Percentiles rank a stretch among this genome's conserved stretches.
phyloP scores from a whole-genome alignment of 2,329 filamentous ascomycete genomes.

The Monosporascus sp. region DNA sequence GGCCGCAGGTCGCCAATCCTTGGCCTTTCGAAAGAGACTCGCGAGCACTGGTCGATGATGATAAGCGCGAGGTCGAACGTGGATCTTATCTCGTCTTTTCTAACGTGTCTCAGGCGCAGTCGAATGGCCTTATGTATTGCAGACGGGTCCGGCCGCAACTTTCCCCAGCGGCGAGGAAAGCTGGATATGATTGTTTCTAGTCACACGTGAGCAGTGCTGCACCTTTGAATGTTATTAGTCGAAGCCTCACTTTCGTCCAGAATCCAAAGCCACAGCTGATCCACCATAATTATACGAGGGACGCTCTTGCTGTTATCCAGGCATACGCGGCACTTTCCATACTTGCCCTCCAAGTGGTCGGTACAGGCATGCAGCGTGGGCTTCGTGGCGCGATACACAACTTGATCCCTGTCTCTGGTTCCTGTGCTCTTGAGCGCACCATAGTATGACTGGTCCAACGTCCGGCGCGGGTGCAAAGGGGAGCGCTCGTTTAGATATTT shows the following conservation, averaged over 20 bases:
- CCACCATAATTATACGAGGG: constrained; percentile 9
- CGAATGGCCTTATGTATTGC: constrained; percentile 30
- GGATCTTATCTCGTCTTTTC: constrained; percentile 18
- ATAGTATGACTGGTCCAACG: constrained; percentile 26
- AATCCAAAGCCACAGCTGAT: constrained; percentile 11
- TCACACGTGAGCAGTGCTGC: too few species aligned
- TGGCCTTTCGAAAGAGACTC: constrained; percentile 29
- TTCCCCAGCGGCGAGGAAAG: constrained; percentile 33
- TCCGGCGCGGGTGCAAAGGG: constrained; percentile 21
- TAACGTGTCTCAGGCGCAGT: constrained; percentile 7
- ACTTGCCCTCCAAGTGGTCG: background rate
- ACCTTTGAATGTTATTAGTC: too few species aligned
- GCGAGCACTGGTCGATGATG: constrained; percentile 31
- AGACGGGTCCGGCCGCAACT: constrained; percentile 30
- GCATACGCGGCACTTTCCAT: background rate
- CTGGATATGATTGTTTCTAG: constrained; percentile 31
- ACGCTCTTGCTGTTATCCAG: constrained; percentile 1
- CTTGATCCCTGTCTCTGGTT: constrained; percentile 16
- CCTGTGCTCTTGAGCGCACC: constrained; percentile 22
- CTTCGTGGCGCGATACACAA: constrained; percentile 8
- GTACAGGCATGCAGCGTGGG: background rate
- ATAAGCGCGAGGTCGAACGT: constrained; percentile 28
- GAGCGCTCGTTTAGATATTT: constrained; percentile 11
- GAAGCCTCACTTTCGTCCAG: constrained; percentile 2
- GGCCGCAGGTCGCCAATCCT: constrained; percentile 22